These are phyloP conservation scores for Phialophora macrospora DNA, from an alignment of 2,329 filamentous ascomycete genomes.

Conservation along the genomic window DNA sequence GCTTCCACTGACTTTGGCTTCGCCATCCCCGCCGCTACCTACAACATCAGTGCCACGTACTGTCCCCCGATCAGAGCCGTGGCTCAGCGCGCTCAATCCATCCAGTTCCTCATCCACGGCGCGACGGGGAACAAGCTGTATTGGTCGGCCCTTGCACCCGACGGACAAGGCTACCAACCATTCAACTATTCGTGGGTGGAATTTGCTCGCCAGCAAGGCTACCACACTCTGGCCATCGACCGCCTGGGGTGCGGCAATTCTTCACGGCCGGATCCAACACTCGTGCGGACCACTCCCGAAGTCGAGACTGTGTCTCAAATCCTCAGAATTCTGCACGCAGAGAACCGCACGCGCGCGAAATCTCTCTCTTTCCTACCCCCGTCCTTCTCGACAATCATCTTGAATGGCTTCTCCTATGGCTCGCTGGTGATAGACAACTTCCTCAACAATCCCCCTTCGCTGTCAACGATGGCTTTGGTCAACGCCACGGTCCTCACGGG, in stretches of 20 bases:
- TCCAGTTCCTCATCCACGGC: constrained; percentile 3
- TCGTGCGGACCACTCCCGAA: background rate
- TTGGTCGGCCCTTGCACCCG: constrained; percentile 1
- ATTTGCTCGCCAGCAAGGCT: constrained; percentile 4
- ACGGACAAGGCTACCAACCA: background rate
- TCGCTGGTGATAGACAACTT: constrained; percentile 5
- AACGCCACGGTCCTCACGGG: constrained; percentile 1
- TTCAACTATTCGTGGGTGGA: constrained; percentile 5
- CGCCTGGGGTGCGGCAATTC: constrained; percentile 5
- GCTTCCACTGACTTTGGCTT: constrained; percentile 7
- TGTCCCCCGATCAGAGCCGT: background rate
- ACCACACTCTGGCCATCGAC: constrained; percentile 5
- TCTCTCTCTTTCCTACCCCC: background rate
- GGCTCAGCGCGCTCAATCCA: background rate
- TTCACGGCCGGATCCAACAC: background rate
- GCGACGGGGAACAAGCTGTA: constrained; percentile 8
- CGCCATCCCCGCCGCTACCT: constrained; percentile 1
- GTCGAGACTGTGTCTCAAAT: constrained; percentile 1
- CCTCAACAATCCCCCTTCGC: background rate
- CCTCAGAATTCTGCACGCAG: background rate
- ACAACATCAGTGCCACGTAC: constrained; percentile 5
- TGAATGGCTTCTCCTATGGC: constrained; percentile 4
- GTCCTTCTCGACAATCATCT: constrained; percentile 2
- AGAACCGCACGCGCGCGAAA: background rate
- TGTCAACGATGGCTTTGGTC: background rate